Percentiles rank a stretch among this genome's conserved stretches.
Conservation (phyloP, 306 rosid genomes). For the Alnus rubra region DNA sequence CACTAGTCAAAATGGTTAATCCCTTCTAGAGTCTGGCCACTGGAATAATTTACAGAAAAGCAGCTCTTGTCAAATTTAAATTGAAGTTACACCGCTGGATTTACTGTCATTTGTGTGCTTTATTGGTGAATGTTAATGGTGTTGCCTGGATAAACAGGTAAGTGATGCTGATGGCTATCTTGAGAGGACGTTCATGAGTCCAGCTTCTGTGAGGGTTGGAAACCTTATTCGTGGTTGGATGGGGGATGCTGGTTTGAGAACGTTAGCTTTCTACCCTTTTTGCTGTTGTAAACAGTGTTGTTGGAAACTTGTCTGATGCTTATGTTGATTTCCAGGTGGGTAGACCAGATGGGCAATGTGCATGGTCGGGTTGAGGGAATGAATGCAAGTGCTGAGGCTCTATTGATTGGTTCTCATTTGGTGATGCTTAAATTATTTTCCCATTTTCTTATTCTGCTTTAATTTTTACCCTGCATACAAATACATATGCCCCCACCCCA, state of each 20-base stretch:
- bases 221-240: slow-evolving; percentile 69
- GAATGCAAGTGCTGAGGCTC: slow-evolving; percentile 66
- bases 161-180: slow-evolving; percentile 76
- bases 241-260: slow-evolving; percentile 96
- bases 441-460: neutral
- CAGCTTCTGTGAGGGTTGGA: slow-evolving; percentile 74
- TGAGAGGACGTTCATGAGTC: slow-evolving; percentile 92
- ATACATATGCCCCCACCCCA: neutral
- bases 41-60: neutral
- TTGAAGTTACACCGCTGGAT: neutral
- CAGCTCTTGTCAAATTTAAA: neutral
- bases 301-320: slow-evolving; percentile 38
- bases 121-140: slow-evolving; percentile 28
- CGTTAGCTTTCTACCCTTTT: slow-evolving; percentile 61
- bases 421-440: slow-evolving; percentile 39
- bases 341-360: slow-evolving; percentile 81
- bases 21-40: neutral
- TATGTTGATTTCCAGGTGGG: slow-evolving; percentile 69
- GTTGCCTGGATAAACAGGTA: slow-evolving; percentile 53
- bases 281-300: slow-evolving; percentile 15
- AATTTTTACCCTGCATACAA: neutral
- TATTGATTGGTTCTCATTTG: slow-evolving; percentile 87
- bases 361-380: slow-evolving; percentile 84
- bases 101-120: neutral
- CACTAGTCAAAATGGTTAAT: slow-evolving; percentile 11